phyloP scores from a whole-genome alignment of 129 eudicot genomes.

The Oenanthe sinensis region DNA sequence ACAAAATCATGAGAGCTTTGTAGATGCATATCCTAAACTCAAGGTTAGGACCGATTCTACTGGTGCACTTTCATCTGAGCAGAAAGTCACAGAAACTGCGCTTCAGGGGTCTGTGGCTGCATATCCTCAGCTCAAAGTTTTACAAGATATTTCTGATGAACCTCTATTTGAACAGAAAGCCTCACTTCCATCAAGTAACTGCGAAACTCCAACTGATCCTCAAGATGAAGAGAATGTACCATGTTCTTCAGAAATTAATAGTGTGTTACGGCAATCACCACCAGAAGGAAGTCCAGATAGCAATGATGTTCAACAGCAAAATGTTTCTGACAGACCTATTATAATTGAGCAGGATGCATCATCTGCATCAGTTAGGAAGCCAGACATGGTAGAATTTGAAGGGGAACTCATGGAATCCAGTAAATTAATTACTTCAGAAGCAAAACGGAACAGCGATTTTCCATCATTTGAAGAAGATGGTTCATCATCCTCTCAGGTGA shows the following conservation, averaged over 20 bases:
- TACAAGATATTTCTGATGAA: slow-evolving; percentile 6
- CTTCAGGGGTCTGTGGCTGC: neutral
- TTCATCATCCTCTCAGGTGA: slow-evolving; percentile 18
- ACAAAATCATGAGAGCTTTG: slow-evolving; percentile 1
- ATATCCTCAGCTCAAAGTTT: slow-evolving; percentile 7
- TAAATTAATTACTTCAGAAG: slow-evolving; percentile 19
- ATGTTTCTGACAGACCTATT: neutral
- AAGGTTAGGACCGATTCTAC: slow-evolving; percentile 21
- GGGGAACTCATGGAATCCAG: slow-evolving; percentile 18
- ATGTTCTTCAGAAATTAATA: slow-evolving; percentile 11
- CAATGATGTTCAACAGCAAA: neutral
- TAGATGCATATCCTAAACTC: slow-evolving; percentile 17
- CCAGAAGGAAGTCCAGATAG: neutral
- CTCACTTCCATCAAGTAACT: slow-evolving; percentile 15
- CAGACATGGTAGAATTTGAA: slow-evolving; percentile 11
- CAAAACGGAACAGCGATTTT: slow-evolving; percentile 20
- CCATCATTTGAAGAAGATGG: slow-evolving; percentile 12
- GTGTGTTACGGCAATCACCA: neutral
- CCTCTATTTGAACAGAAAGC: neutral
- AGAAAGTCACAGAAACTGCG: neutral
- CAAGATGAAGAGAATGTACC: slow-evolving; percentile 21
- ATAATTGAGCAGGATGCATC: neutral
- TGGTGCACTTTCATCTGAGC: slow-evolving; percentile 27
- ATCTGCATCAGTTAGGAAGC: neutral
- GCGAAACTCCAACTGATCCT: slow-evolving; percentile 15